Percentiles rank a stretch among this genome's conserved stretches.
Conservation (phyloP, 2,329 filamentous ascomycete species). For the Lachnellula willkommii region DNA sequence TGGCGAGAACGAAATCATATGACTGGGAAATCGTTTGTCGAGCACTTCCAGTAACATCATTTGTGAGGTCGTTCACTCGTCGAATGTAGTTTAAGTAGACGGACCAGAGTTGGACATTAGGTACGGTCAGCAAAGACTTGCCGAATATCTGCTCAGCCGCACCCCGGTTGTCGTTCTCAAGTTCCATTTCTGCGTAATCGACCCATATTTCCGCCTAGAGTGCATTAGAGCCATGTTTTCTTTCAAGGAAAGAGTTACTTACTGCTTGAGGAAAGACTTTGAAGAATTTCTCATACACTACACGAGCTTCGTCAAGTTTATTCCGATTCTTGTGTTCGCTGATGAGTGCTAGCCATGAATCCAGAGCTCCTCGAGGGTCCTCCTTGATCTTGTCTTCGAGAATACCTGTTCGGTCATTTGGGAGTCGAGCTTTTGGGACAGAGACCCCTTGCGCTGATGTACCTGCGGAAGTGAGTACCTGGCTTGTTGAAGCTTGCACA, state of each 20-base stretch:
- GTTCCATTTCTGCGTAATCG: slow-evolving; percentile 82
- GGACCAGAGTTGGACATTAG: slow-evolving; percentile 84
- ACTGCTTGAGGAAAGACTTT: slow-evolving; percentile 86
- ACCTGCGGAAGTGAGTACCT: slow-evolving; percentile 26
- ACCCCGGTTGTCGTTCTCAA: slow-evolving; percentile 75
- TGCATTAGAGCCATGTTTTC: slow-evolving; percentile 30
- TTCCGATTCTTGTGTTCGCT: slow-evolving; percentile 75
- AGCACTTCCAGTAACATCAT: slow-evolving; percentile 70
- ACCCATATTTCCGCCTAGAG: slow-evolving; percentile 84
- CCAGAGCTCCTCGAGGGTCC: slow-evolving; percentile 86
- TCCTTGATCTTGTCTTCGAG: slow-evolving; percentile 89
- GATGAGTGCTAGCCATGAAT: slow-evolving; percentile 86
- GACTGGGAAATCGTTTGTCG: slow-evolving; percentile 76
- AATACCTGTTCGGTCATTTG: slow-evolving; percentile 33
- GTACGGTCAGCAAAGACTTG: slow-evolving; percentile 69
- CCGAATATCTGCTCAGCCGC: slow-evolving; percentile 80
- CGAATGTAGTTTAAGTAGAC: slow-evolving; percentile 94
- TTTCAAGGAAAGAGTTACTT: slow-evolving; percentile 41
- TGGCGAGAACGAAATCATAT: slow-evolving; percentile 87
- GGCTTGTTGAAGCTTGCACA: slow-evolving; percentile 18
- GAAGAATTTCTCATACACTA: slow-evolving; percentile 80
- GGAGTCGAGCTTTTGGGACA: slow-evolving; percentile 31
- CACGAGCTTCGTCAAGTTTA: slow-evolving; percentile 74
- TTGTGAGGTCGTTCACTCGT: slow-evolving; percentile 78
- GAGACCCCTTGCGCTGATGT: slow-evolving; percentile 21